Percentiles rank a stretch among this genome's conserved stretches.
Evolutionary conservation across 768 basidiomycete genomes (phyloP).

Genomic region (Phlebiopsis gigantea): DNA sequence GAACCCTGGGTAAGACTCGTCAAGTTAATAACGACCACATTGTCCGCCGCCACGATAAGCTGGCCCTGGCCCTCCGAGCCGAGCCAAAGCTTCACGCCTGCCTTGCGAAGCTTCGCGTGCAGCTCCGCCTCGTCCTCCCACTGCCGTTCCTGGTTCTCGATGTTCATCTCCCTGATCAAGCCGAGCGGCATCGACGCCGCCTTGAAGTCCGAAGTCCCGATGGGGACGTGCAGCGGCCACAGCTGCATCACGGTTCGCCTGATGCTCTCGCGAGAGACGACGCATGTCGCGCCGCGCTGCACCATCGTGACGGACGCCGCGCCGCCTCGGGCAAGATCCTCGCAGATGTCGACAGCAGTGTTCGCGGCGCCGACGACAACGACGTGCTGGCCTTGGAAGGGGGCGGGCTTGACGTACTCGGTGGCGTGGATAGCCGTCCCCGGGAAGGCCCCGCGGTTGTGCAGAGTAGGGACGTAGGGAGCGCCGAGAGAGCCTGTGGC

Average conservation of each 20-base stretch:
- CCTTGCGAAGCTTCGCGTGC: conserved; percentile 29
- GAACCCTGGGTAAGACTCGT: conserved; percentile 1
- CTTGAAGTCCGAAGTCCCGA: conserved; percentile 23
- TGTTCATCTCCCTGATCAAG: conserved; percentile 19
- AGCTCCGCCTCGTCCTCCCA: conserved; percentile 29
- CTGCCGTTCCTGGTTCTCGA: conserved; percentile 11
- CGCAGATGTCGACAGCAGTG: conserved; percentile 33
- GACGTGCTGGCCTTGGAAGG: conserved; percentile 29
- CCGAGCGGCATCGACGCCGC: conserved; percentile 18
- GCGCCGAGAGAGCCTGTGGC: conserved; percentile 33
- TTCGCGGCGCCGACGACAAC: conserved; percentile 39
- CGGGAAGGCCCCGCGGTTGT: conserved; percentile 22
- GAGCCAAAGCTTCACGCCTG: conserved; percentile 31
- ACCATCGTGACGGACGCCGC: conserved; percentile 36
- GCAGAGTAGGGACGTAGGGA: conserved; percentile 27
- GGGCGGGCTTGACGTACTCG: conserved; percentile 23
- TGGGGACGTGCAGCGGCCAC: conserved; percentile 18
- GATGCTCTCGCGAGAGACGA: conserved; percentile 18
- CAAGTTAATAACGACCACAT: not conserved
- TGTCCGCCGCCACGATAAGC: conserved; percentile 17
- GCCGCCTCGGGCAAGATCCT: conserved; percentile 29
- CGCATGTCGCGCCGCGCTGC: conserved; percentile 35
- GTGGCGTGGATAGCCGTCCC: conserved; percentile 30
- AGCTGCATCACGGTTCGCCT: not conserved
- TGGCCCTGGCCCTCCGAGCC: conserved; percentile 29